phyloP scores from a whole-genome alignment of 2,329 filamentous ascomycete genomes.

The Ustilaginoidea virens region DNA sequence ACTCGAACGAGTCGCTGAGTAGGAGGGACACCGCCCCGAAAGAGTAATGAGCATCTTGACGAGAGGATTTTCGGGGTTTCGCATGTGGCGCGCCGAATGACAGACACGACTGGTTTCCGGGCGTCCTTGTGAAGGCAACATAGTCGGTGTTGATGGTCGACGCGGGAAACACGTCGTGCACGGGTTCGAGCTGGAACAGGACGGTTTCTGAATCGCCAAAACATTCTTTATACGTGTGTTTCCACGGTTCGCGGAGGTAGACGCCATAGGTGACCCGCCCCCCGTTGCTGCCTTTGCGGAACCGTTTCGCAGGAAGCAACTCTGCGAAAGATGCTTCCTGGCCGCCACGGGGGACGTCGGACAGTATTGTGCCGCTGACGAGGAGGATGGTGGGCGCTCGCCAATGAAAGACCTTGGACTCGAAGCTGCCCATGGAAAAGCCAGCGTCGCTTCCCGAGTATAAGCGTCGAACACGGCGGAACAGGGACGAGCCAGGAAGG shows the following conservation, averaged over 20 bases:
- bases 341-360: slow-evolving; percentile 29
- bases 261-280: slow-evolving; percentile 49
- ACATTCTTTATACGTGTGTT: slow-evolving; percentile 48
- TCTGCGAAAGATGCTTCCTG: slow-evolving; percentile 42
- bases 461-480: slow-evolving; percentile 47
- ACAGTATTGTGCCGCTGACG: slow-evolving; percentile 48
- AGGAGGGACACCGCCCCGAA: slow-evolving; percentile 53
- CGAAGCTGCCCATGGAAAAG: slow-evolving; percentile 65
- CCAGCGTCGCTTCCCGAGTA: slow-evolving; percentile 58
- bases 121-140: slow-evolving; percentile 49
- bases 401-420: slow-evolving; percentile 65
- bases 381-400: slow-evolving; percentile 57
- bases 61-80: slow-evolving; percentile 27
- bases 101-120: slow-evolving; percentile 43
- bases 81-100: slow-evolving; percentile 47
- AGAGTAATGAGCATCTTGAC: slow-evolving; percentile 26
- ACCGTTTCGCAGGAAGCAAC: slow-evolving; percentile 46
- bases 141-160: slow-evolving; percentile 52
- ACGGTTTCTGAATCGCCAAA: slow-evolving; percentile 49
- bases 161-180: slow-evolving; percentile 55
- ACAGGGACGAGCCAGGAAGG: slow-evolving; percentile 47
- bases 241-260: slow-evolving; percentile 54
- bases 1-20: slow-evolving; percentile 60
- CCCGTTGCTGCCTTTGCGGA: slow-evolving; percentile 33
- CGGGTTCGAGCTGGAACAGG: slow-evolving; percentile 57